Conservation (phyloP, 192 early-diverging fungal genomes). For the Chytriomyces hyalinus region DNA sequence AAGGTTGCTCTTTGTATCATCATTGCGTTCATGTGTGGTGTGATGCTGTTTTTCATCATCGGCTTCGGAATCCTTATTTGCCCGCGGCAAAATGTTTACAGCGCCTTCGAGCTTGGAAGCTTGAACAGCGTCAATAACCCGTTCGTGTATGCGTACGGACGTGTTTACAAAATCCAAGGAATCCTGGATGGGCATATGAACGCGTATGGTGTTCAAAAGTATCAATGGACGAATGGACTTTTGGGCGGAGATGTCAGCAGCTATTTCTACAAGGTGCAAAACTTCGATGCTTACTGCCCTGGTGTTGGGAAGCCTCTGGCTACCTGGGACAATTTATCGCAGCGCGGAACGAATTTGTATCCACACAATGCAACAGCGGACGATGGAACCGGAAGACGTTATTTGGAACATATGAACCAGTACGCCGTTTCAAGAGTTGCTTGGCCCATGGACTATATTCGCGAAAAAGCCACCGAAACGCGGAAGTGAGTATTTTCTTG, state of each 20-base stretch:
- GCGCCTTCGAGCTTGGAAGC: slow-evolving; percentile 39
- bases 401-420: slow-evolving; percentile 59
- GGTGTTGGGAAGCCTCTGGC: slow-evolving; percentile 34
- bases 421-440: slow-evolving; percentile 54
- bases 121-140: slow-evolving; percentile 40
- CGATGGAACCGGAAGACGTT: slow-evolving; percentile 33
- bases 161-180: slow-evolving; percentile 47
- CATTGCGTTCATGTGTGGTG: slow-evolving; percentile 76
- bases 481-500: slow-evolving; percentile 27
- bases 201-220: slow-evolving; percentile 40
- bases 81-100: slow-evolving; percentile 69
- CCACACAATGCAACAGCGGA: slow-evolving; percentile 39
- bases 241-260: slow-evolving; percentile 52
- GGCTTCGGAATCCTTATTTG: slow-evolving; percentile 84
- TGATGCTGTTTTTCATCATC: slow-evolving; percentile 87
- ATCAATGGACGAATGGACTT: slow-evolving; percentile 36
- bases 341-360: slow-evolving; percentile 22
- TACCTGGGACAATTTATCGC: slow-evolving; percentile 52
- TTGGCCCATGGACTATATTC: slow-evolving; percentile 44
- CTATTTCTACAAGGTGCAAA: slow-evolving; percentile 49
- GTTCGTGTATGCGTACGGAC: slow-evolving; percentile 56
- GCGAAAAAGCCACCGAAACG: slow-evolving; percentile 8
- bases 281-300: slow-evolving; percentile 52
- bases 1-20: slow-evolving; percentile 81
- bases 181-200: slow-evolving; percentile 44